Evolutionary conservation across 768 basidiomycete species (phyloP), one percentile per base, ranked within the genome.

Genomic region (Collybia sordida): DNA sequence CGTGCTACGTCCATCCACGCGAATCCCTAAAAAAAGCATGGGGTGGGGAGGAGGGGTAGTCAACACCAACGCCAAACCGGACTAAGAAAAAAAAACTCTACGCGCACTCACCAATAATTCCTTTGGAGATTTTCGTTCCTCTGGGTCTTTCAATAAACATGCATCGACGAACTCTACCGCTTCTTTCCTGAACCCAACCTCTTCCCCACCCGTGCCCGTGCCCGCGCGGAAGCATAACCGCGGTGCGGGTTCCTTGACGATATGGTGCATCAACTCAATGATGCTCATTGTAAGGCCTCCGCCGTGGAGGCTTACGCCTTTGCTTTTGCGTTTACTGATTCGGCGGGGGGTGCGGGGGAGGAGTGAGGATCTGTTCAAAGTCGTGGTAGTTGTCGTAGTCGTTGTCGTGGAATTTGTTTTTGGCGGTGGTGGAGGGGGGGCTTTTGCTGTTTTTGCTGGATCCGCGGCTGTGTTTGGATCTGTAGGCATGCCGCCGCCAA

Each of bases 241-340:
- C 35, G 97, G 97, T 21, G 97, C 96, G 48, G 95, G 93, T 71
- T 98, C 97, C 63, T 96, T 97, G 44, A 99, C 96, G 61, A 99
- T 98, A 63, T 98, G 92, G 63, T 98, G 97, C 59, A 99, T 74
- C 42, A 99, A 68, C 72, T 99, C 97, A 52, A 99, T 74, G 67
- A 99, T 98, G 59, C 88, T 90, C 94, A 99, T 97, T 56, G 92
- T 94, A 86, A 90, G 92, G 25, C 88, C 89, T 1, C 90, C 90
- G 21, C 93, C 93, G 62, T 93, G 90, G 52, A 96, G 70, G 58
- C 86, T 90, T 45, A 95, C 93, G 43, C 94, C 94, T 59, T 83
- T 86, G 62, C 87, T 90, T 78, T 89, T 90, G 59, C 86, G 74
- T 66, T 86, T 86, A 56, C 87, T 85, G 44, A 47, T 22, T 41